Percentiles rank a stretch among this genome's conserved stretches.
These are phyloP conservation scores for Arctostaphylos glauca DNA, from an alignment of 148 eudicot species.

Conservation along the genomic window DNA sequence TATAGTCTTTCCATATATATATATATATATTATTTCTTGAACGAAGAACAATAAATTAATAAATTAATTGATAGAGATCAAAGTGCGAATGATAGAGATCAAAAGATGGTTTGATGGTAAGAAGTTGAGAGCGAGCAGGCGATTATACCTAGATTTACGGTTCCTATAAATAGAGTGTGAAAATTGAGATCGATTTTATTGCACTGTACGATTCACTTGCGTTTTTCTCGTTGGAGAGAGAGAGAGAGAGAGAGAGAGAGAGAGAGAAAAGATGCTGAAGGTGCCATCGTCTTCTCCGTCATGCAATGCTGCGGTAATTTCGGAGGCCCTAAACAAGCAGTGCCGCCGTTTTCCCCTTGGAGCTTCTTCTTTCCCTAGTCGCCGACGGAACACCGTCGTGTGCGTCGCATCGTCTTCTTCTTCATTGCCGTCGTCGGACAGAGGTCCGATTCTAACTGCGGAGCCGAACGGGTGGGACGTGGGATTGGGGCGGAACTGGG, in stretches of 20 bases:
- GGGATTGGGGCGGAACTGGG: conserved; percentile 28
- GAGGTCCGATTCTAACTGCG: background rate
- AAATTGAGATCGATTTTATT: too few relatives aligned
- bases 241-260: background rate
- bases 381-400: background rate
- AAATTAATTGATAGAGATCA: too few relatives aligned
- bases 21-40: too few relatives aligned
- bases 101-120: too few relatives aligned
- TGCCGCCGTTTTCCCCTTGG: background rate
- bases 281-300: conserved; percentile 2
- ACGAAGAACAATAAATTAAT: too few relatives aligned
- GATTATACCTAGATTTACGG: too few relatives aligned
- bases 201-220: too few relatives aligned
- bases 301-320: background rate
- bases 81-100: too few relatives aligned
- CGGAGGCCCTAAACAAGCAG: background rate
- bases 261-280: background rate
- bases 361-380: background rate
- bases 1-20: too few relatives aligned
- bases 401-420: background rate
- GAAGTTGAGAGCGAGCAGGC: too few relatives aligned
- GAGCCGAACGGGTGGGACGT: background rate
- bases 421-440: background rate
- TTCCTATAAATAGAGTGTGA: too few relatives aligned
- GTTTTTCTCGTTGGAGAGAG: background rate